Conservation (phyloP, 345 rosid species). For the Salix brachista region DNA sequence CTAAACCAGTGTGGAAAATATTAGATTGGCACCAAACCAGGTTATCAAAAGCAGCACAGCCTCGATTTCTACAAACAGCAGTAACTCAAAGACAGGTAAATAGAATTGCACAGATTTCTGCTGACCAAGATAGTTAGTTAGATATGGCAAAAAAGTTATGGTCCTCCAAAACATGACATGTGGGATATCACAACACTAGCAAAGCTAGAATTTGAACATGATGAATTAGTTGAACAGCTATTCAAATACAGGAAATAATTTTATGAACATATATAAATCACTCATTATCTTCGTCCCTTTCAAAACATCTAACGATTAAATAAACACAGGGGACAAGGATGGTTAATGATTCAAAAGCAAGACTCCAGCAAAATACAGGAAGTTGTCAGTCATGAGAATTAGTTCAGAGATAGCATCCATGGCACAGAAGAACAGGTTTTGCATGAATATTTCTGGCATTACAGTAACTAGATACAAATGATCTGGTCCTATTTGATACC, state of each 20-base stretch:
- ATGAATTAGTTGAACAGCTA: no score
- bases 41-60: background rate
- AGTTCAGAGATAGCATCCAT: background rate
- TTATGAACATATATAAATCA: no score
- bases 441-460: background rate
- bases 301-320: background rate
- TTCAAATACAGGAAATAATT: no score
- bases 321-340: background rate
- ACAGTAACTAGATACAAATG: background rate
- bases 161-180: no score
- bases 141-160: no score
- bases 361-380: background rate
- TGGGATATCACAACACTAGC: no score
- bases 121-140: no score
- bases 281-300: no score
- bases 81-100: no score
- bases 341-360: background rate
- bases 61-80: no score
- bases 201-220: no score
- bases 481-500: background rate
- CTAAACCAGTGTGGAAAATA: conserved; percentile 8
- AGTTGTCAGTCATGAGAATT: background rate
- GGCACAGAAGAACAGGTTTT: background rate
- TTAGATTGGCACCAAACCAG: background rate
- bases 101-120: no score